Evolutionary conservation across 2,329 filamentous ascomycete species (phyloP).

Genomic region (Colletotrichum caudatum): DNA sequence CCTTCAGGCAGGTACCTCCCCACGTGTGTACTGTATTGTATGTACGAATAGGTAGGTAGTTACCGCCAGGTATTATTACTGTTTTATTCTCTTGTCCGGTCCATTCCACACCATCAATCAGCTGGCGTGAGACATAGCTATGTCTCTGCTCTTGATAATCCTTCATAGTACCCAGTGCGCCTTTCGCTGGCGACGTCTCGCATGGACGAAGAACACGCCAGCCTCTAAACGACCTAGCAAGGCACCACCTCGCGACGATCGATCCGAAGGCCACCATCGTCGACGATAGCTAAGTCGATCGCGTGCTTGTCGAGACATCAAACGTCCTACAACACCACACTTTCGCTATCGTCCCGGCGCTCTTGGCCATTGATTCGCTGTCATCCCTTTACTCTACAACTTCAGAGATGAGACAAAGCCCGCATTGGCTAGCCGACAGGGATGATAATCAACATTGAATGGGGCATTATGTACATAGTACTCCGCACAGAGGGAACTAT

Average conservation of each 20-base stretch:
- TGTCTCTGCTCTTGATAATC: conserved; percentile 22
- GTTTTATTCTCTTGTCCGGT: background rate
- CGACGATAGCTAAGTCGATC: background rate
- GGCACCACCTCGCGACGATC: background rate
- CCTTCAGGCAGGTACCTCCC: background rate
- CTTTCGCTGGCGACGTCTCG: conserved; percentile 1
- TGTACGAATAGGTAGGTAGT: no score
- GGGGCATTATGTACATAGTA: conserved; percentile 1
- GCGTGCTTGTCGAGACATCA: conserved; percentile 3
- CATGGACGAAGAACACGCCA: conserved; percentile 5
- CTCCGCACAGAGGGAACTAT: background rate
- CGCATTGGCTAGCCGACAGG: conserved; percentile 20
- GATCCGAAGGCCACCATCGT: background rate
- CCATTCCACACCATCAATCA: conserved; percentile 10
- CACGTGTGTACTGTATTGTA: background rate
- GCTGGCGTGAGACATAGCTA: conserved; percentile 14
- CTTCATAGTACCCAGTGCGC: background rate
- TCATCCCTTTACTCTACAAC: no score
- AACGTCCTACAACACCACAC: background rate
- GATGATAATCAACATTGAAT: background rate
- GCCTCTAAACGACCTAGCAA: conserved; percentile 13
- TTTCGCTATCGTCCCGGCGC: background rate
- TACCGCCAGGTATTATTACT: background rate
- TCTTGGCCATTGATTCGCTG: background rate
- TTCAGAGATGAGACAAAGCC: conserved; percentile 11